phyloP scores from a whole-genome alignment of 2,329 filamentous ascomycete species.

The Blastomyces silverae region DNA sequence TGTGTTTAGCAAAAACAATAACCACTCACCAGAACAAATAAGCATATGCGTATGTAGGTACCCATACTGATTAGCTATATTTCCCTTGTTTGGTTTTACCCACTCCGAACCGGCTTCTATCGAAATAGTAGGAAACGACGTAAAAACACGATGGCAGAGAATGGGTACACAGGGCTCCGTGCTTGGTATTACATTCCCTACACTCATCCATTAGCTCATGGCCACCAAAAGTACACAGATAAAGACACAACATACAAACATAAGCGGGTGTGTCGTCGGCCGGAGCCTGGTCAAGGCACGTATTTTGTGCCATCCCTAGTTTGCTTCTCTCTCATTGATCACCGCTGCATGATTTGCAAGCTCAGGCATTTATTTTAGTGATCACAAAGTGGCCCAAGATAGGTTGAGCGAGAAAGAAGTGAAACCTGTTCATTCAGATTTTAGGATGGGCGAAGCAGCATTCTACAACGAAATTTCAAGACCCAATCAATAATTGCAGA shows the following conservation, averaged over 20 bases:
- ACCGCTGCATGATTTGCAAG: neutral
- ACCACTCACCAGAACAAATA: neutral
- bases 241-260: neutral
- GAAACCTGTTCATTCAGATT: neutral
- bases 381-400: neutral
- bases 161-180: conserved; percentile 2
- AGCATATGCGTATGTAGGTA: conserved; percentile 2
- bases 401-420: neutral
- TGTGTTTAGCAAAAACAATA: neutral
- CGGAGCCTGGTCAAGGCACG: neutral
- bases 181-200: conserved; percentile 6
- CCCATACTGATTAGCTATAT: conserved; percentile 6
- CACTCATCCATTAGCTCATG: neutral
- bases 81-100: neutral
- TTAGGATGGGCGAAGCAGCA: neutral
- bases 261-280: neutral
- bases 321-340: neutral
- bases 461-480: neutral
- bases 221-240: neutral
- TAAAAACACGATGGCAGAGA: neutral
- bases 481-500: neutral
- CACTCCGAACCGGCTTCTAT: neutral
- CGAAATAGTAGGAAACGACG: neutral
- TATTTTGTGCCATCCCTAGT: neutral
- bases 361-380: neutral